These are phyloP conservation scores for Colletotrichum orchidophilum DNA, from an alignment of 2,329 filamentous ascomycete species.

Conservation along the genomic window DNA sequence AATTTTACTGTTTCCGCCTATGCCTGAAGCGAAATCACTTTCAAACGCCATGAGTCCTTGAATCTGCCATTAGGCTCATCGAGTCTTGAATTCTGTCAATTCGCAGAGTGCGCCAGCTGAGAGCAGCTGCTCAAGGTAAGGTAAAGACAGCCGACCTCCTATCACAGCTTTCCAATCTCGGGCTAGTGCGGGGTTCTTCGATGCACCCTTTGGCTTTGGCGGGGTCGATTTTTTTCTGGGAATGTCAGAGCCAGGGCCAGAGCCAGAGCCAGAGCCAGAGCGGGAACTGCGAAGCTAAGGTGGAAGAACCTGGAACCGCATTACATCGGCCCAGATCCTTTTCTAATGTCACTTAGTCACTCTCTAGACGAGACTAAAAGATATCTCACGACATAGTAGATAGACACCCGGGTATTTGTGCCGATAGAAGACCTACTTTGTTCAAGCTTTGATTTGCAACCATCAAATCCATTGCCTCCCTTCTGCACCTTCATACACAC, in stretches of 20 bases:
- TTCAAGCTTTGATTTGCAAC: not conserved
- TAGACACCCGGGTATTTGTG: not conserved
- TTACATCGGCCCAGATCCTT: not conserved
- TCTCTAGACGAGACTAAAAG: not conserved
- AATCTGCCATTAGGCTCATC: not conserved
- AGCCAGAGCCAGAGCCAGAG: conserved; percentile 24
- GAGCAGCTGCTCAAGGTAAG: not conserved
- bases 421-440: conserved; percentile 4
- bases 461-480: not conserved
- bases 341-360: conserved; percentile 24
- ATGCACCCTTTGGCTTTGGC: conserved; percentile 25
- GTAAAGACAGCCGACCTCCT: too few species aligned
- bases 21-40: too few species aligned
- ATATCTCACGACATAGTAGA: not conserved
- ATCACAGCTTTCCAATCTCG: not conserved
- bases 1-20: conserved; percentile 29
- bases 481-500: not conserved
- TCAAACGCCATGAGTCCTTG: not conserved
- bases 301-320: conserved; percentile 30
- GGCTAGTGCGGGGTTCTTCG: conserved; percentile 31
- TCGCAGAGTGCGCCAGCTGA: conserved; percentile 14
- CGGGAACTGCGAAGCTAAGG: conserved; percentile 12
- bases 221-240: conserved; percentile 20
- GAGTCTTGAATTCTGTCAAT: not conserved
- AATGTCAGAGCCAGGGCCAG: conserved; percentile 22